Conservation (phyloP, 306 rosid genomes). For the Erythrophleum fordii region DNA sequence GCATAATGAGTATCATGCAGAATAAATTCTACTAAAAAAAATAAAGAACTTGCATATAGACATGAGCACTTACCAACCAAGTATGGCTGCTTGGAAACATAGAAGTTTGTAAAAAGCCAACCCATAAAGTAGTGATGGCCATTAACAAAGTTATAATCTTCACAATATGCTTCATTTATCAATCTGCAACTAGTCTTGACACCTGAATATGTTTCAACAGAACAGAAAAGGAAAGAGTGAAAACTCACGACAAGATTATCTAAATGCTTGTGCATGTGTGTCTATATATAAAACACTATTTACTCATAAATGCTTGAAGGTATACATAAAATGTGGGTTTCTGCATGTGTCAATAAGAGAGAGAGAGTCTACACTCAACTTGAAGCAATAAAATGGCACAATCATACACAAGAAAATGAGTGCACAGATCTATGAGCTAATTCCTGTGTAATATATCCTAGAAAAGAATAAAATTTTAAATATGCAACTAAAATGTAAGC, state of each 20-base stretch:
- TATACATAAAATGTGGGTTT: too few relatives aligned
- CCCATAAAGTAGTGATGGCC: constrained; percentile 67
- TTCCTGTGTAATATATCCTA: neutral
- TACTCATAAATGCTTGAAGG: neutral
- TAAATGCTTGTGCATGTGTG: neutral
- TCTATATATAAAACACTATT: neutral
- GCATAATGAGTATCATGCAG: constrained; percentile 32
- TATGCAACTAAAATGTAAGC: neutral
- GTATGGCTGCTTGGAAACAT: constrained; percentile 58
- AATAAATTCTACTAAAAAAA: neutral
- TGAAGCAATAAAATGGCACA: neutral
- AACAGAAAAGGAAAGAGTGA: neutral
- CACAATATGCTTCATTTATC: constrained; percentile 75
- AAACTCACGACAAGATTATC: neutral
- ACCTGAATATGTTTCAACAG: neutral
- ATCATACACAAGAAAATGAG: neutral
- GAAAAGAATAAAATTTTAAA: neutral
- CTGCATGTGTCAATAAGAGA: too few relatives aligned
- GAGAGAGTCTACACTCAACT: neutral
- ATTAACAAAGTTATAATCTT: constrained; percentile 66
- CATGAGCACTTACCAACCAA: constrained; percentile 72
- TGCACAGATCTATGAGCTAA: neutral
- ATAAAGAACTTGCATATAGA: neutral
- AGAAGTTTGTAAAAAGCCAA: constrained; percentile 66
- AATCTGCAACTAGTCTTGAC: constrained; percentile 21